phyloP scores from a whole-genome alignment of 2,329 filamentous ascomycete species.

The Monilinia fructigena region DNA sequence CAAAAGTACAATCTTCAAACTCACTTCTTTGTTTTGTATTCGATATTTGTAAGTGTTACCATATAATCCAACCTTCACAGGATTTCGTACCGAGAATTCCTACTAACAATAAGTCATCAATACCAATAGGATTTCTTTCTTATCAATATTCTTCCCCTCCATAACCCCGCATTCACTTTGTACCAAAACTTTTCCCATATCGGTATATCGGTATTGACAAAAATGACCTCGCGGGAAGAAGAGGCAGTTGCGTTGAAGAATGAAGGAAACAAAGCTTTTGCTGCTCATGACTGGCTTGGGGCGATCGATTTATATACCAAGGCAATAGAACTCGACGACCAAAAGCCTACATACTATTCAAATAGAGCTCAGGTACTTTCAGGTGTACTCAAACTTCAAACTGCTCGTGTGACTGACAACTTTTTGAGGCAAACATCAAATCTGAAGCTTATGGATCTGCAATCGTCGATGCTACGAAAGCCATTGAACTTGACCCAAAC shows the following conservation, averaged over 20 bases:
- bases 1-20: neutral
- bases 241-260: conserved; percentile 84
- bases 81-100: neutral
- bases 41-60: neutral
- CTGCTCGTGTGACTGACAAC: conserved; percentile 50
- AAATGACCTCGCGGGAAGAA: conserved; percentile 46
- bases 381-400: conserved; percentile 31
- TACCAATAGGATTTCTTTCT: neutral
- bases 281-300: conserved; percentile 77
- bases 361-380: conserved; percentile 85
- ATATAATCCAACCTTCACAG: neutral
- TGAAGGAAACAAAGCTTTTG: conserved; percentile 91
- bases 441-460: conserved; percentile 93
- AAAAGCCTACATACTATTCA: conserved; percentile 86
- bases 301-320: conserved; percentile 83
- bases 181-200: conserved; percentile 11
- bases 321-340: conserved; percentile 79
- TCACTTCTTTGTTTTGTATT: neutral
- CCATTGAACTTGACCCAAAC: conserved; percentile 81
- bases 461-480: conserved; percentile 84
- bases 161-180: conserved; percentile 13
- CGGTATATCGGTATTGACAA: conserved; percentile 2
- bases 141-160: neutral
- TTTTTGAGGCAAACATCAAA: conserved; percentile 82
- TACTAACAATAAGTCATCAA: no score